phyloP scores from a whole-genome alignment of 495 filamentous ascomycete species.

The Neurospora discreta region DNA sequence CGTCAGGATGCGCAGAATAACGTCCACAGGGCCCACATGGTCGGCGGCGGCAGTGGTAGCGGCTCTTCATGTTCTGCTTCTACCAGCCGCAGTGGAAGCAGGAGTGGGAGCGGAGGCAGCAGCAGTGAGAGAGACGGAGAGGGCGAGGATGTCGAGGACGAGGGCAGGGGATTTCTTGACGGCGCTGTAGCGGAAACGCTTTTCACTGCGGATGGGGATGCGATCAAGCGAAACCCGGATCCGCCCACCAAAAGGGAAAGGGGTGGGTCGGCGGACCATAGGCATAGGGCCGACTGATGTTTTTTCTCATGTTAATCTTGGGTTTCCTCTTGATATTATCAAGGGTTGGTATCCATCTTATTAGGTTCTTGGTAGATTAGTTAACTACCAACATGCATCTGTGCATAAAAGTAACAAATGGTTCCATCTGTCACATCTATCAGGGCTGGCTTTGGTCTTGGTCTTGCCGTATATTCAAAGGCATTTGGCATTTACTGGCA shows the following conservation, averaged over 20 bases:
- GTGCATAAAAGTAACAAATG: not conserved
- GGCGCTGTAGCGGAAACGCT: not conserved
- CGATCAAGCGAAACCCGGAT: not conserved
- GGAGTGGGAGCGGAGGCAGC: constrained; percentile 6
- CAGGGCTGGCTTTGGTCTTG: not conserved
- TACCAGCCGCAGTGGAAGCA: not conserved
- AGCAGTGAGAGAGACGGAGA: constrained; percentile 15
- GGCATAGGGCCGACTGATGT: not conserved
- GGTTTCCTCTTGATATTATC: not conserved
- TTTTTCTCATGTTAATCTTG: not conserved
- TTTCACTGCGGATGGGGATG: not conserved
- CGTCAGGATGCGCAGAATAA: constrained; percentile 50
- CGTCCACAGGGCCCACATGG: constrained; percentile 23
- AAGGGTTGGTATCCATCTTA: not conserved
- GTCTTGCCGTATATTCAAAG: not conserved
- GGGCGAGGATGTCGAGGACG: constrained; percentile 10
- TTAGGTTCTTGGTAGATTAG: not conserved
- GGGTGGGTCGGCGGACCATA: not conserved
- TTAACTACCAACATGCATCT: not conserved
- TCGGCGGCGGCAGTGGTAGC: not conserved
- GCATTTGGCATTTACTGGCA: not conserved
- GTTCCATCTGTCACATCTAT: not conserved
- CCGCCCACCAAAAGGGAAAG: not conserved
- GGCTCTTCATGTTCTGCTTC: constrained; percentile 2
- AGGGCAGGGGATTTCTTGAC: constrained; percentile 10